Base-by-base conservation (phyloP, 331 rosid species). In the Malus hybrid region DNA sequence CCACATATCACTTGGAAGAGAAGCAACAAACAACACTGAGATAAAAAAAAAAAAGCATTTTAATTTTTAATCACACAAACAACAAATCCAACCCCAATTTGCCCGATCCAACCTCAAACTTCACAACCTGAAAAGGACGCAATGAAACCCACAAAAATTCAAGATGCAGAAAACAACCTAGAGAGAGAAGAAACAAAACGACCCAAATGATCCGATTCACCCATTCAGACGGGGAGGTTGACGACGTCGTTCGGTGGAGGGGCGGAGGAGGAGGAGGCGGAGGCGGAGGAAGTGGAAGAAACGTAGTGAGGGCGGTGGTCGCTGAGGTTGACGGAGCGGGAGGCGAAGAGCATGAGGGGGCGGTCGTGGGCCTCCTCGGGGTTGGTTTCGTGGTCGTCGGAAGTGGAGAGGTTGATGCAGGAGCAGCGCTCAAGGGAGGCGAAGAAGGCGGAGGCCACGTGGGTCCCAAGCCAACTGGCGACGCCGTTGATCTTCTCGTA, bases 381-480 rank as follows among this genome's bases (percentile, higher is more conserved):
- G 63, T 77, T 66, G 60, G 13, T 55, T 14, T 80, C 77, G 32
- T 84, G 88, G 63, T 81, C 81, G 80, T 93, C 96, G 73, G 88
- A 57, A 76, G 96, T 93, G 55, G 93, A 86, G 74, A 93, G 91
- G 62, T 91, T 85, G 84, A 93, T 86, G 79, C 91, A 91, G 18
- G 97, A 88, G 74, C 89, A 93, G 0, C 94, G 90, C 53, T 89
- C 94, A 3, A 93, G 72, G 10, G 98, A 91, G 4, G 90, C 77
- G 74, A 91, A 91, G 89, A 93, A 91, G n/a, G 91, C 97, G 2
- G 97, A 80, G 1, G 98, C 93, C 6, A 93, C 78, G 62, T 83
- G 85, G 22, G 86, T 70, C 1, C 93, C 97, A 16, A 93, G 56
- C 93, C 90, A 85, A 69, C 72, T 65, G 5, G 93, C 91, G 80